These are phyloP conservation scores for Paragyromitra xinjiangensis DNA, from an alignment of 495 filamentous ascomycete genomes.

Conservation along the genomic window DNA sequence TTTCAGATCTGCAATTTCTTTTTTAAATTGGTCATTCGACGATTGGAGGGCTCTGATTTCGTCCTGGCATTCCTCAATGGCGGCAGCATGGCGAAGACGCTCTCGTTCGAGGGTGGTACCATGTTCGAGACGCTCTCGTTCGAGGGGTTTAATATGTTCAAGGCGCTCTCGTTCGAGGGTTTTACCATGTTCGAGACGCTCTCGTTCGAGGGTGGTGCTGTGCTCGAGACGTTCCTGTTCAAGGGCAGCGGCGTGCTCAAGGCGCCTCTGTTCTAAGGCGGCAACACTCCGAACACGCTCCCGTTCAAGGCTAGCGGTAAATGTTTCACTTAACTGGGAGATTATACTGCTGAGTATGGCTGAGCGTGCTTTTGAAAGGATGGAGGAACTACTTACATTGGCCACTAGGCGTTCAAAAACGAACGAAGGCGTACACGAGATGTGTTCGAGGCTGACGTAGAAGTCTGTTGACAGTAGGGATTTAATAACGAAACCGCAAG, in stretches of 20 bases:
- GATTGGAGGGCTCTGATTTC: neutral
- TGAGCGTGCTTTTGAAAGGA: neutral
- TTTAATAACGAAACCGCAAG: neutral
- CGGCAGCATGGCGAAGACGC: neutral
- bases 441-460: neutral
- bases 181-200: neutral
- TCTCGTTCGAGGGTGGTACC: neutral
- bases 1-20: conserved; percentile 2
- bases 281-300: neutral
- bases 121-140: neutral
- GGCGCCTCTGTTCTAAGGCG: neutral
- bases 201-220: neutral
- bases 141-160: too few species aligned
- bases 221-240: neutral
- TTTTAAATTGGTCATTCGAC: neutral
- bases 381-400: conserved; percentile 12
- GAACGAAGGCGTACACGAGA: neutral
- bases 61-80: neutral
- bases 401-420: conserved; percentile 24
- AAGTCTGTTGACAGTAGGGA: conserved; percentile 2
- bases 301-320: neutral
- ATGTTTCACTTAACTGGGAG: neutral
- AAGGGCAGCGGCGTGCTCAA: neutral
- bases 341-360: neutral
- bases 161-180: neutral